Evolutionary conservation across 768 basidiomycete species (phyloP).

Genomic region (Podaxis sp.): DNA sequence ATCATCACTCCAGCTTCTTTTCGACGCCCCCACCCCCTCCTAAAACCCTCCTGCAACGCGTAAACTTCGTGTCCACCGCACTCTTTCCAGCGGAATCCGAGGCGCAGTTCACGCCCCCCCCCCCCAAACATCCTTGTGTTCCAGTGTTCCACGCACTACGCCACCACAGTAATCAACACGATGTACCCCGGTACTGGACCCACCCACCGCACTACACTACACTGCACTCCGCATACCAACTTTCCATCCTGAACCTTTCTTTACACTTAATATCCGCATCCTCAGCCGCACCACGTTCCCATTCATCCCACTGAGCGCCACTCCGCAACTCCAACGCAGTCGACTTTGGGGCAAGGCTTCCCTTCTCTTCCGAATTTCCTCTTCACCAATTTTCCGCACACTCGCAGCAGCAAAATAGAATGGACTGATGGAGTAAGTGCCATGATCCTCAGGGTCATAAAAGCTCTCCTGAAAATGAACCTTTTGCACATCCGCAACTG

Average conservation of each 20-base stretch:
- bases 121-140: too few relatives aligned
- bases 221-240: not conserved
- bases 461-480: too few relatives aligned
- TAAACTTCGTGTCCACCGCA: not conserved
- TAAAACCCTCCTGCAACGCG: conserved; percentile 1
- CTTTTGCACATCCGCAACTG: not conserved
- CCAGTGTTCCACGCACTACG: not conserved
- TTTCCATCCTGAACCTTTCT: not conserved
- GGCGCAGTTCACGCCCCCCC: not conserved
- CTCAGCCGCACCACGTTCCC: not conserved
- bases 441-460: conserved; percentile 2
- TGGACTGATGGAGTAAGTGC: not conserved
- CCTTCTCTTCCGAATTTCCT: not conserved
- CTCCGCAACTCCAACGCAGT: not conserved
- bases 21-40: not conserved
- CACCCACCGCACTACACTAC: not conserved
- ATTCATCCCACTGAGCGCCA: not conserved
- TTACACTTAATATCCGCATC: conserved; percentile 2
- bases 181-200: not conserved
- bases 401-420: not conserved
- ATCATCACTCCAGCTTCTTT: not conserved
- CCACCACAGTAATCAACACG: not conserved
- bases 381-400: not conserved
- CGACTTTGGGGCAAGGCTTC: not conserved
- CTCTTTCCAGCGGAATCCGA: not conserved